Percentiles rank a stretch among this genome's conserved stretches.
Evolutionary conservation across 371 early-diverging fungal species (phyloP).

Genomic region (Fennellomyces sp.): DNA sequence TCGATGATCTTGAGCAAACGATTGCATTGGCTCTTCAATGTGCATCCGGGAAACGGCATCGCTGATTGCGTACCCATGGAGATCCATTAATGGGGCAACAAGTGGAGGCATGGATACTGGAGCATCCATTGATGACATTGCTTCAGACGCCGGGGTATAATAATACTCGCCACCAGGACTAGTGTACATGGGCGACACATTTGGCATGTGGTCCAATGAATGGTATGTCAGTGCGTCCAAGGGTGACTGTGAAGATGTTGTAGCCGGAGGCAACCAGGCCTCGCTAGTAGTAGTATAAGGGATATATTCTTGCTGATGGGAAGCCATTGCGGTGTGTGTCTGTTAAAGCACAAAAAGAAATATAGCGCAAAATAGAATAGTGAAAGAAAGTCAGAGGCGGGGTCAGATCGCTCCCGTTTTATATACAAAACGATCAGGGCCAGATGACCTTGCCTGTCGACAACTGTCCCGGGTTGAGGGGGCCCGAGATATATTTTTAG

Average conservation of each 20-base stretch:
- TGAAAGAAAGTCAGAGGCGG: too few species aligned
- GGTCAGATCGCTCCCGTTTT: too few species aligned
- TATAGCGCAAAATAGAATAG: too few species aligned
- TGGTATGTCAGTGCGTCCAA: background rate
- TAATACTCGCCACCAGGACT: constrained; percentile 1
- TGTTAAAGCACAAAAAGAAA: background rate
- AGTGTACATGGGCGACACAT: background rate
- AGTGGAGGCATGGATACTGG: background rate
- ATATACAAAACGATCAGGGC: too few species aligned
- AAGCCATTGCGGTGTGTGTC: background rate
- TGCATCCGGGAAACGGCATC: constrained; percentile 1
- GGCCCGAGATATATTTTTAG: too few species aligned
- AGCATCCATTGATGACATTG: background rate
- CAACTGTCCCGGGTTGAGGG: too few species aligned
- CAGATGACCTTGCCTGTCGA: too few species aligned
- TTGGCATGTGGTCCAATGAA: constrained; percentile 1
- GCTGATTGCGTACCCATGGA: background rate
- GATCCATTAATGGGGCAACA: background rate
- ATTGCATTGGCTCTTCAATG: background rate
- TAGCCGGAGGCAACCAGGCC: constrained; percentile 1
- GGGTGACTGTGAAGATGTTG: background rate
- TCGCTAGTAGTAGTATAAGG: background rate
- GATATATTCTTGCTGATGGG: background rate
- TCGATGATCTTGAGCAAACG: constrained; percentile 4
- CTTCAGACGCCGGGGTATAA: background rate